Evolutionary conservation across 139 green algal genomes (phyloP).

Genomic region (Micromonas commoda): DNA sequence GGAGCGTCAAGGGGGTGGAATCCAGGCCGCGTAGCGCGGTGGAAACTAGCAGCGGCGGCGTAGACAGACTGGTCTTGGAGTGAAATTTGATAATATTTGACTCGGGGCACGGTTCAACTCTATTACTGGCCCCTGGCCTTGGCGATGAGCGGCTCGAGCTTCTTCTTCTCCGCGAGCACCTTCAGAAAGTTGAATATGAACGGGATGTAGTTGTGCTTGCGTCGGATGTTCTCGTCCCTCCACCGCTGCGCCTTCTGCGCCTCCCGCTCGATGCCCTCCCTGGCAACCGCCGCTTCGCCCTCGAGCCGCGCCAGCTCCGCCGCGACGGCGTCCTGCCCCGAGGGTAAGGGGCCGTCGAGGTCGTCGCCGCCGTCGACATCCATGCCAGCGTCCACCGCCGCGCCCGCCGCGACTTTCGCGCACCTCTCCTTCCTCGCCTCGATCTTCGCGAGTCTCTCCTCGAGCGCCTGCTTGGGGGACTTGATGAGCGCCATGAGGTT

Average conservation of each 20-base stretch:
- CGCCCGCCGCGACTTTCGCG: constrained; percentile 1
- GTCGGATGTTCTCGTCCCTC: constrained; percentile 83
- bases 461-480: constrained; percentile 44
- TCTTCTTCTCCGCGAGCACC: constrained; percentile 67
- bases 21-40: neutral
- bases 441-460: constrained; percentile 27
- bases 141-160: constrained; percentile 65
- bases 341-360: neutral
- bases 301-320: neutral
- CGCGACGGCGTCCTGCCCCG: neutral
- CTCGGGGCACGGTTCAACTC: neutral
- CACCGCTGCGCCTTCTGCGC: constrained; percentile 64
- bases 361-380: neutral
- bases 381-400: neutral
- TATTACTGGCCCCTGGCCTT: neutral
- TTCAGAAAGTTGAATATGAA: constrained; percentile 89
- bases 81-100: neutral
- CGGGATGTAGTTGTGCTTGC: constrained; percentile 89
- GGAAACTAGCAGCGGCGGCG: neutral
- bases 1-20: neutral
- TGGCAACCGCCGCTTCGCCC: neutral
- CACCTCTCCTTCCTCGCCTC: constrained; percentile 11
- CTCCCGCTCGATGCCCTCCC: constrained; percentile 43
- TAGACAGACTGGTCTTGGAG: neutral
- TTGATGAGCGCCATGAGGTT: constrained; percentile 92